phyloP scores from a whole-genome alignment of 139 green algal genomes.

The Desmodesmus armatus region DNA sequence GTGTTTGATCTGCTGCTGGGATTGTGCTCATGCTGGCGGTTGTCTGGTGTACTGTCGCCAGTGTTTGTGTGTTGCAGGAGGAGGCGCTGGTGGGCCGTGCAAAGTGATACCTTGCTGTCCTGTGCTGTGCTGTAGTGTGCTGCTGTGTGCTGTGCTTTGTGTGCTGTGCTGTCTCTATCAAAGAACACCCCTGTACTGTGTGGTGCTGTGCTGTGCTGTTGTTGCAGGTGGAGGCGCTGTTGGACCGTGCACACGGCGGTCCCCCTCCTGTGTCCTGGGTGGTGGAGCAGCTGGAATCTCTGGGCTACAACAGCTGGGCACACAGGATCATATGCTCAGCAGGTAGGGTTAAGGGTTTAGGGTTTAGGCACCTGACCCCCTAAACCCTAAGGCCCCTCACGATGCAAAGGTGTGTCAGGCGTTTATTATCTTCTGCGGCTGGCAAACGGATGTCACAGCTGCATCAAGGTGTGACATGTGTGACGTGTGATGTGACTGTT shows the following conservation, averaged over 20 bases:
- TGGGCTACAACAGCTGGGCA: constrained; percentile 88
- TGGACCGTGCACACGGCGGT: constrained; percentile 67
- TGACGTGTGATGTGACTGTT: too few relatives aligned
- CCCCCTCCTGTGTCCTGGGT: constrained; percentile 59
- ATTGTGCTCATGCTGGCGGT: background rate
- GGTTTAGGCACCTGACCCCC: background rate
- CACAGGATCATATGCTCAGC: constrained; percentile 79
- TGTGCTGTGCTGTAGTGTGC: constrained; percentile 54
- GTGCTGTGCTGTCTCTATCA: too few relatives aligned
- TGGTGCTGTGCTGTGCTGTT: constrained; percentile 11
- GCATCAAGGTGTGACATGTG: too few relatives aligned
- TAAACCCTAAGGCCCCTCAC: too few relatives aligned
- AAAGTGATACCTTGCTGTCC: constrained; percentile 54
- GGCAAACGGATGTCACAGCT: too few relatives aligned
- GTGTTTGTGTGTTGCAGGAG: constrained; percentile 64
- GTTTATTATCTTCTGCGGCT: too few relatives aligned
- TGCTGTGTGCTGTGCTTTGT: too few relatives aligned
- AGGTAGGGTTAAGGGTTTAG: too few relatives aligned
- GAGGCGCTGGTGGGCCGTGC: constrained; percentile 80
- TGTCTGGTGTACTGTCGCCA: background rate
- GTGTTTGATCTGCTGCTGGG: constrained; percentile 20
- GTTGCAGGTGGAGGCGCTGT: constrained; percentile 80
- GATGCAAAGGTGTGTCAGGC: too few relatives aligned
- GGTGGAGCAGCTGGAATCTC: constrained; percentile 68
- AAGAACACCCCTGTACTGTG: too few relatives aligned